Evolutionary conservation across 805 yeast genomes (phyloP), one percentile per base, ranked within the genome.

Genomic region (Zygosaccharomyces pseudorouxii): DNA sequence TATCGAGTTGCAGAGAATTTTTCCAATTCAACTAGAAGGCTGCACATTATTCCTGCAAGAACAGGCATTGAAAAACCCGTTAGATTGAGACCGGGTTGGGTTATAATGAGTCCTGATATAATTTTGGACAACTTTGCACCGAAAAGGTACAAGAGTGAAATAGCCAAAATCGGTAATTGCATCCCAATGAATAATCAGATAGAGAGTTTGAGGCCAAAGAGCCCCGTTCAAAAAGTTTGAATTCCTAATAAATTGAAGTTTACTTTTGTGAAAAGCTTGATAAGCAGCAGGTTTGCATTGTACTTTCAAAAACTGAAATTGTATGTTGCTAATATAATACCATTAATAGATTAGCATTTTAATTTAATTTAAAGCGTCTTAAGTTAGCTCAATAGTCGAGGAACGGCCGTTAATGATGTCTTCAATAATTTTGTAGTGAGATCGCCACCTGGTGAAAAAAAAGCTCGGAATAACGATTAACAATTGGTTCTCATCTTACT

Each of bases 1-100:
- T 90, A 90, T 68, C 75, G 74, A 56, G 83, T 90, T 22, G 87
- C 95, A 4, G 98, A 90, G 65, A 90, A 90, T 68, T 92, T 90
- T 62, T 81, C 93, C 19, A 82, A 84, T 48, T 85, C 93, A 47
- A 83, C 83, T 30, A 76, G 92, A 62, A 76, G 97, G 57, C 67
- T 92, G 28, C 97, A 92, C 64, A 86, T 90, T 28, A 76, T 92
- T 19, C 96, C 97, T 1, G 76, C 85, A 11, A 71, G 77, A 55
- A 74, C 87, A 2, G 92, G 89, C 0, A 71, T 73, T 53, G 77
- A 83, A 33, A 77, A 76, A 30, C 84, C 86, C 28, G 78, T 85
- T 16, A 76, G 75, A 53, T 64, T 79, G 51, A 79, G 97, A 60
- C 82, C 81, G 8, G 98, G 98, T 4, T 90, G 98, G 98, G 93